Evolutionary conservation across 148 eudicot genomes (phyloP).

Genomic region (Spergularia marina): DNA sequence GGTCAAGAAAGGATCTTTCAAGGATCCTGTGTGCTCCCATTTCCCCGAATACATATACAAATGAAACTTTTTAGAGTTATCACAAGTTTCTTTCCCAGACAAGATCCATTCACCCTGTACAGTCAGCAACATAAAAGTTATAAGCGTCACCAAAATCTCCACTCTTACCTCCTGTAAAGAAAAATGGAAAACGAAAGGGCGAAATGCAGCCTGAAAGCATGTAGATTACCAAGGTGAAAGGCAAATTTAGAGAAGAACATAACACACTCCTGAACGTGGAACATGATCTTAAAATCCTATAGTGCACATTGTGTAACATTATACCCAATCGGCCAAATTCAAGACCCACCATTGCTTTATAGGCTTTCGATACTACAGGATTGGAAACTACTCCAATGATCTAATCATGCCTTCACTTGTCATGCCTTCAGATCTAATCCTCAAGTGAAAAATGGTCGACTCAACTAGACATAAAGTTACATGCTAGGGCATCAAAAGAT

Average conservation of each 20-base stretch:
- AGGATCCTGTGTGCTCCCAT: conserved; percentile 67
- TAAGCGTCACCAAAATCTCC: neutral
- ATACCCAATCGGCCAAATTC: neutral
- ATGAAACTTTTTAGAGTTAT: conserved; percentile 47
- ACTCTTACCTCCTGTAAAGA: neutral
- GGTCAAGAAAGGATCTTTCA: conserved; percentile 76
- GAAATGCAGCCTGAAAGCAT: conserved; percentile 7
- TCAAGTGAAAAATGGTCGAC: neutral
- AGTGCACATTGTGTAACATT: conserved; percentile 1
- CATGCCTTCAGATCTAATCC: no score
- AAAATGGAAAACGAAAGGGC: neutral
- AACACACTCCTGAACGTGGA: neutral
- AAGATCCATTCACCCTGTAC: conserved; percentile 95
- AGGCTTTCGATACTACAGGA: neutral
- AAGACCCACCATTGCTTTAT: no score
- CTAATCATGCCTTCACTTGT: neutral
- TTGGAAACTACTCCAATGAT: neutral
- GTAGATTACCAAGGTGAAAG: neutral
- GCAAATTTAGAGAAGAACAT: neutral
- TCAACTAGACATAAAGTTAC: neutral
- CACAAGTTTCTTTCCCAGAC: conserved; percentile 57
- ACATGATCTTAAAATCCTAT: neutral
- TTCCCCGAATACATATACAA: conserved; percentile 76
- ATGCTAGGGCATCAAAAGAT: conserved; percentile 7
- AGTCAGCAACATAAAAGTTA: conserved; percentile 19